Percentiles rank a stretch among this genome's conserved stretches.
Evolutionary conservation across 1,284 basidiomycete species (phyloP).

Genomic region (Cystobasidiaceae sp.): DNA sequence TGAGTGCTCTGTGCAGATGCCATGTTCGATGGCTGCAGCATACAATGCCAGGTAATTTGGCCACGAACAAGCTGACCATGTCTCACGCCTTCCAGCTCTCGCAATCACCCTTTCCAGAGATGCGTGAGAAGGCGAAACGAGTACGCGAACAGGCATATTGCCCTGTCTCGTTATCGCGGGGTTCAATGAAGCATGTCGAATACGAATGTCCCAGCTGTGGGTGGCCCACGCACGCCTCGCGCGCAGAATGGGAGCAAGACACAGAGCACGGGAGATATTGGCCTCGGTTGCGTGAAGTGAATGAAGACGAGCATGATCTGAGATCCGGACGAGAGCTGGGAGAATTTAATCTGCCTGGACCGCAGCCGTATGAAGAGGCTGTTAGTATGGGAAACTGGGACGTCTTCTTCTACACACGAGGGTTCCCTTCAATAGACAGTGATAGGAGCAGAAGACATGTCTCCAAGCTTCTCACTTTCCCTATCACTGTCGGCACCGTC

Average conservation of each 20-base stretch:
- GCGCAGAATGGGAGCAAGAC: constrained; percentile 80
- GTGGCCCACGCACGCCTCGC: constrained; percentile 89
- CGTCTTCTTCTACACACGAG: constrained; percentile 93
- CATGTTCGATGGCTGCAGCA: no score
- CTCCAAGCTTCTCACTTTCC: constrained; percentile 92
- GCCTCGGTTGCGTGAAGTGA: constrained; percentile 75
- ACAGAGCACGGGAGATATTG: constrained; percentile 82
- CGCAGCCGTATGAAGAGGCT: constrained; percentile 86
- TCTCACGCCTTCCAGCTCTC: constrained; percentile 55
- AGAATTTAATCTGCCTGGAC: constrained; percentile 85
- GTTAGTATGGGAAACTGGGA: constrained; percentile 97
- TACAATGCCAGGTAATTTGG: no score
- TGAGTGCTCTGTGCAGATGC: not conserved
- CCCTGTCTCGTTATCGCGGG: constrained; percentile 66
- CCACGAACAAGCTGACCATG: not conserved
- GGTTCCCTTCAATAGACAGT: constrained; percentile 90
- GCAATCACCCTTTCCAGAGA: constrained; percentile 76
- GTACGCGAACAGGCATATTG: constrained; percentile 82
- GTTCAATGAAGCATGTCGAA: constrained; percentile 62
- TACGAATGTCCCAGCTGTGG: constrained; percentile 96
- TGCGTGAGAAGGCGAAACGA: constrained; percentile 75
- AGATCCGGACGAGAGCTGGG: constrained; percentile 75
- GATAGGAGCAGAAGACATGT: constrained; percentile 88
- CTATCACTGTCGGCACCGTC: constrained; percentile 83
- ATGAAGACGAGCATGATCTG: constrained; percentile 97